Conservation (phyloP, 345 rosid species). For the Trapa incisa region DNA sequence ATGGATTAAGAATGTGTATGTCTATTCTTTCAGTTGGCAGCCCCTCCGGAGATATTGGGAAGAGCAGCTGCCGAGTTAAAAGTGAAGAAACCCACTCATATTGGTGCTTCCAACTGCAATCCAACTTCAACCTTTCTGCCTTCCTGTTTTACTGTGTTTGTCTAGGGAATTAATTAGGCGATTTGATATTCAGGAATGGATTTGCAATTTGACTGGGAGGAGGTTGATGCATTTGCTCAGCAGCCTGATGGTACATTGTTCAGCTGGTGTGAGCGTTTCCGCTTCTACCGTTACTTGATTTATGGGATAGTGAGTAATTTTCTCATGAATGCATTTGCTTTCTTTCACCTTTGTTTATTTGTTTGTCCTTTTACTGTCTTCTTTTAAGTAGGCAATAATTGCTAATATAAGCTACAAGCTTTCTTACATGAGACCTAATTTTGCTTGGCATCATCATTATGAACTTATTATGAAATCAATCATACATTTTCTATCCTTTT, state of each 20-base stretch:
- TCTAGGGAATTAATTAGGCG: constrained; percentile 26
- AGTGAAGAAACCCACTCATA: constrained; percentile 68
- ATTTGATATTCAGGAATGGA: constrained; percentile 58
- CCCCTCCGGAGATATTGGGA: constrained; percentile 53
- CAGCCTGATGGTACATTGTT: constrained; percentile 80
- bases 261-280: constrained; percentile 86
- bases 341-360: background rate
- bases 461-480: background rate
- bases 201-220: constrained; percentile 79
- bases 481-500: background rate
- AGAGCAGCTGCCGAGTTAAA: constrained; percentile 63
- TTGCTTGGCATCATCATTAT: background rate
- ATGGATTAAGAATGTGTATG: background rate
- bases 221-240: constrained; percentile 53
- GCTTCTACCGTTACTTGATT: constrained; percentile 54
- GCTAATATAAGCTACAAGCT: background rate
- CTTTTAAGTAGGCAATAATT: background rate
- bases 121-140: background rate
- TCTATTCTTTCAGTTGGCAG: constrained; percentile 51
- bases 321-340: background rate
- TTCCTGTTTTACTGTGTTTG: background rate
- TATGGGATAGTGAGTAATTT: constrained; percentile 50
- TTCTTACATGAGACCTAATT: background rate
- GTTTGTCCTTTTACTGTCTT: background rate
- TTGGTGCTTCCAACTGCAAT: constrained; percentile 28